Percentiles rank a stretch among this genome's conserved stretches.
phyloP scores from a whole-genome alignment of 2,329 filamentous ascomycete species.

The Trichoderma sp. region DNA sequence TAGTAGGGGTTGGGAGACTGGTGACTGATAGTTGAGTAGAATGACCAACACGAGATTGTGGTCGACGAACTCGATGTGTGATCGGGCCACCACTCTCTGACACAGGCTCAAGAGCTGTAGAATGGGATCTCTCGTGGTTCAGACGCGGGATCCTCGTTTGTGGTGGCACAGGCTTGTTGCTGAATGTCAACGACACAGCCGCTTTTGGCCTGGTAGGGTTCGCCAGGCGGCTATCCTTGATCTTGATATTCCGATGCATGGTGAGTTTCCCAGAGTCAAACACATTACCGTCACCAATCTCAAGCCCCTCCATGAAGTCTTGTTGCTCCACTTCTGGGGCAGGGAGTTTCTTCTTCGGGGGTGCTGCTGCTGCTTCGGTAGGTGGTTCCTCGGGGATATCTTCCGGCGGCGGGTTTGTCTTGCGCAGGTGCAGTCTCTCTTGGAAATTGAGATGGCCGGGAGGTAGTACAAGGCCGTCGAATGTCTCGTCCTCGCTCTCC shows the following conservation, averaged over 20 bases:
- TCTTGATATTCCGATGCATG: conserved; percentile 87
- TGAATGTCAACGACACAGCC: conserved; percentile 87
- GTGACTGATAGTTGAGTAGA: conserved; percentile 70
- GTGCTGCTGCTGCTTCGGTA: conserved; percentile 37
- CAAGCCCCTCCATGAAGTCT: conserved; percentile 84
- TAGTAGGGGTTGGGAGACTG: conserved; percentile 64
- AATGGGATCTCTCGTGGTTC: conserved; percentile 70
- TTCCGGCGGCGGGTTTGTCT: conserved; percentile 62
- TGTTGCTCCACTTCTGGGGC: conserved; percentile 59
- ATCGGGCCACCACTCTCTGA: conserved; percentile 81
- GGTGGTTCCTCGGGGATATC: conserved; percentile 45
- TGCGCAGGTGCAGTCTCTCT: conserved; percentile 74
- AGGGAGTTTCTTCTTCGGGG: conserved; percentile 40
- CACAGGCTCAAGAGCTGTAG: conserved; percentile 81
- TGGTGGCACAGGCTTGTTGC: conserved; percentile 66
- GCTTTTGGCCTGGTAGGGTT: conserved; percentile 75
- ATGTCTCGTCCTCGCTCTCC: conserved; percentile 91
- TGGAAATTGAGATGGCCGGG: conserved; percentile 81
- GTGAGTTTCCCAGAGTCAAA: conserved; percentile 81
- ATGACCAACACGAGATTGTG: conserved; percentile 69
- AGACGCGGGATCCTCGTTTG: conserved; percentile 80
- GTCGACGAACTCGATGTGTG: conserved; percentile 60
- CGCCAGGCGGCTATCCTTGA: conserved; percentile 71
- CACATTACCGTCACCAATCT: conserved; percentile 80
- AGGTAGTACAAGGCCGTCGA: conserved; percentile 87